These are phyloP conservation scores for Fusarium paranaense DNA, from an alignment of 2,329 filamentous ascomycete species.

Conservation along the genomic window DNA sequence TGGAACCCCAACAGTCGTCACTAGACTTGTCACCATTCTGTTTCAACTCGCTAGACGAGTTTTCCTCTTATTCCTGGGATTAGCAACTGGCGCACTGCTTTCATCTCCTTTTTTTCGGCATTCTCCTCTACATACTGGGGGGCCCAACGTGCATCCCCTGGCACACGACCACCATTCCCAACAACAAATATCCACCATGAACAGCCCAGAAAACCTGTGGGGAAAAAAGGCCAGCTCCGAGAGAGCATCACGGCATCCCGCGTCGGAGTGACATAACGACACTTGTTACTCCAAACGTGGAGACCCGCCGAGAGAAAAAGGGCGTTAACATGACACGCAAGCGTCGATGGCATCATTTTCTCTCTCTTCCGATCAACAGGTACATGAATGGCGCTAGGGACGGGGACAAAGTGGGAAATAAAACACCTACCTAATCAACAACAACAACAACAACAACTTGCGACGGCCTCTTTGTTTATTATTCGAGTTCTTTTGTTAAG, in stretches of 20 bases:
- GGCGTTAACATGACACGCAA: constrained; percentile 2
- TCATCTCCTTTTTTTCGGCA: background rate
- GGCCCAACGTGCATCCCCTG: background rate
- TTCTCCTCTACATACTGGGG: background rate
- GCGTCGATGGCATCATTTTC: background rate
- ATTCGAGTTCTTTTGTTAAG: constrained; percentile 10
- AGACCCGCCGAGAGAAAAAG: background rate
- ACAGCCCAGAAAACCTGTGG: constrained; percentile 29
- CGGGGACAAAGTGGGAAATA: background rate
- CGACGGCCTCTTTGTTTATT: constrained; percentile 1
- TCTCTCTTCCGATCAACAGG: background rate
- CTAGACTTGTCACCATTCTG: constrained; percentile 1
- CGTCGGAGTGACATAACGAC: constrained; percentile 32
- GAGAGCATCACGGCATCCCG: constrained; percentile 36
- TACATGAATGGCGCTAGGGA: background rate
- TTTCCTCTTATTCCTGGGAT: background rate
- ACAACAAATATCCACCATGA: constrained; percentile 17
- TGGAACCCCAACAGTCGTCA: constrained; percentile 38
- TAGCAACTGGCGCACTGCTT: background rate
- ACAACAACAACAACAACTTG: background rate
- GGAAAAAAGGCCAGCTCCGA: background rate
- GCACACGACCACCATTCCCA: constrained; percentile 2
- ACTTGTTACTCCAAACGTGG: background rate
- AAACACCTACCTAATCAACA: background rate
- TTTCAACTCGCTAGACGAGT: background rate